Conservation (phyloP, 331 rosid genomes). For the Malus hybrid region DNA sequence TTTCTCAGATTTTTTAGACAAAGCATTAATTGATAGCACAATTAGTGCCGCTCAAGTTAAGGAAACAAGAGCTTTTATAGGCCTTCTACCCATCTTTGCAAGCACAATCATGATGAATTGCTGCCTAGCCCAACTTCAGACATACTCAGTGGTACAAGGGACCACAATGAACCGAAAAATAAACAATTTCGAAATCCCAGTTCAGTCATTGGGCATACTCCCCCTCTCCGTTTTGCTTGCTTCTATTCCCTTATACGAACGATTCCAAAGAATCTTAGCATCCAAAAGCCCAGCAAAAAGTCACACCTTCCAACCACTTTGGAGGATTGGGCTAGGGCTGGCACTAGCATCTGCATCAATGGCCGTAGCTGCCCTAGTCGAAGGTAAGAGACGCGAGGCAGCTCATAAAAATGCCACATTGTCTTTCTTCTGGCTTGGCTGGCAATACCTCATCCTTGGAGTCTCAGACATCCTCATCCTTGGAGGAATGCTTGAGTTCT, state of each 20-base stretch:
- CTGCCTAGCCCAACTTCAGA: conserved; percentile 26
- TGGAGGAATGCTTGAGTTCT: conserved; percentile 43
- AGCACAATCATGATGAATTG: conserved; percentile 32
- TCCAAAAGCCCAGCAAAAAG: not conserved
- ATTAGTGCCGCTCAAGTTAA: conserved; percentile 4
- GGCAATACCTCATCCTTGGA: conserved; percentile 21
- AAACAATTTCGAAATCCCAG: conserved; percentile 15
- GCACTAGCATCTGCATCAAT: conserved; percentile 24
- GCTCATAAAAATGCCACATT: conserved; percentile 3
- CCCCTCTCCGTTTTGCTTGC: conserved; percentile 17
- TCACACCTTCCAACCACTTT: conserved; percentile 14
- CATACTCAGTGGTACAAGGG: conserved; percentile 29
- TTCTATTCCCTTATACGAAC: conserved; percentile 12
- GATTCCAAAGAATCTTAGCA: not conserved
- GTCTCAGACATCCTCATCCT: conserved; percentile 25
- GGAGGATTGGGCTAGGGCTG: conserved; percentile 23
- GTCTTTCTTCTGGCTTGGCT: conserved; percentile 26
- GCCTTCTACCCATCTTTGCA: conserved; percentile 13
- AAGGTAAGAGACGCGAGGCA: conserved; percentile 18
- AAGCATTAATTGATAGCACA: conserved; percentile 7
- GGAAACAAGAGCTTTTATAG: conserved; percentile 31
- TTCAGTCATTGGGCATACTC: conserved; percentile 17
- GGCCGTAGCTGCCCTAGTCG: conserved; percentile 24
- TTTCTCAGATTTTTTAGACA: conserved; percentile 16
- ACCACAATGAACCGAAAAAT: conserved; percentile 20